Evolutionary conservation across 495 filamentous ascomycete species (phyloP), one percentile per base, ranked within the genome.

Genomic region (Hyaloscypha bicolor): DNA sequence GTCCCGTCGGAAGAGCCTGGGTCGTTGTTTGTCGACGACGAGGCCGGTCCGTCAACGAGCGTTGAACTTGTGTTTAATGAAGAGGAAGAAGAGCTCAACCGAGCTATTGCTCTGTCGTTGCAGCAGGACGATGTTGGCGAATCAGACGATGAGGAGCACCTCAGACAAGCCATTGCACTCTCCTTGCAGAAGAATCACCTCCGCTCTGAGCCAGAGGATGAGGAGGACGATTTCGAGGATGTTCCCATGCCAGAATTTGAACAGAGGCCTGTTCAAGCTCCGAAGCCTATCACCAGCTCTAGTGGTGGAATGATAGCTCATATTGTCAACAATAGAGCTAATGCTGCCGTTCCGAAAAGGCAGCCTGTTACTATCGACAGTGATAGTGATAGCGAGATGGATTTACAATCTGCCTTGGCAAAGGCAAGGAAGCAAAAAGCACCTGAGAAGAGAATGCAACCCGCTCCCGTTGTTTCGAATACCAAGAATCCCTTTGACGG

Each of bases 41-140:
- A 59, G 33, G 63, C 77, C 53, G 79, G 79, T 56, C 75, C 72
- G 14, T 64, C 57, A 12, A 62, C 64, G 29, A 64, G 75, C 3
- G 74, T 76, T n/a, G 74, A 76, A 22, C 71, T 69, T 4, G 57
- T 81, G 56, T 72, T 83, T 37, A 76, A 82, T 25, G 81, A 86
- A 56, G 91, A 93, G 58, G 91, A 95, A 35, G 87, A 93, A 65
- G 91, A 94, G 63, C 83, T 97, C 0, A 86, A 86, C 60, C 83
- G 83, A 71, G 94, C 94, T 11, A 96, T 97, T 76, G 89, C 88
- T 0, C 82, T 97, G 78, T 98, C 94, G 14, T 77, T 97, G 3
- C 78, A 80, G 62, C 80, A 77, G 35, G 78, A 85, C 29, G 78
- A 81, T 48, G 67, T 55, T 33, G 65, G 64, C 45, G 70, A 64